A percentile compares a stretch with the other conserved stretches of the same genome.
Evolutionary conservation across 495 filamentous ascomycete genomes (phyloP).

Genomic region (Neurospora sp.): DNA sequence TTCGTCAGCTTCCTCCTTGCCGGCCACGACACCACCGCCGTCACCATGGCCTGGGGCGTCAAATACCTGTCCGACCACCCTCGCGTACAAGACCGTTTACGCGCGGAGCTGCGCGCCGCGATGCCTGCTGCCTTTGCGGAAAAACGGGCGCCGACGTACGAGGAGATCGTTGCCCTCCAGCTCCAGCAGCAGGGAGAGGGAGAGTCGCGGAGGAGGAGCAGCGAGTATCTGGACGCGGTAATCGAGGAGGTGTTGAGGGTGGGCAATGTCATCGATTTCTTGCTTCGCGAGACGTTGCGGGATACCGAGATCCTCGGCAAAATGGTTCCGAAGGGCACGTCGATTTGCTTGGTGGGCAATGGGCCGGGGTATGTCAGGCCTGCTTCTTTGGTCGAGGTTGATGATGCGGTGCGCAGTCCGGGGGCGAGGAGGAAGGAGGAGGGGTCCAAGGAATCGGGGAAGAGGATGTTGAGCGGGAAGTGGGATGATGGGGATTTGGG

Average conservation of each 20-base stretch:
- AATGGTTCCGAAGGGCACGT: constrained; percentile 30
- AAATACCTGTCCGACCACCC: constrained; percentile 25
- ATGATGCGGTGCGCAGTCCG: constrained; percentile 13
- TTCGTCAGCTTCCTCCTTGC: constrained; percentile 22
- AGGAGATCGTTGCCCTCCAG: constrained; percentile 8
- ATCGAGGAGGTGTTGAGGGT: constrained; percentile 20
- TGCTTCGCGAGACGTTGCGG: constrained; percentile 17
- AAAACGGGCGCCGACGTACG: constrained; percentile 8
- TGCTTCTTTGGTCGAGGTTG: constrained; percentile 2
- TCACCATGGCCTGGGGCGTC: constrained; percentile 18
- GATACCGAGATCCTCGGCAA: constrained; percentile 27
- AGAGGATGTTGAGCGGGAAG: constrained; percentile 5
- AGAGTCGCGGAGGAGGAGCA: too few relatives aligned
- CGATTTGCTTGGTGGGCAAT: constrained; percentile 20
- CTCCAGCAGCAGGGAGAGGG: too few relatives aligned
- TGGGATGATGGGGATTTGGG: constrained; percentile 37
- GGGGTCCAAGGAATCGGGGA: not conserved
- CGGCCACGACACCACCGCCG: constrained; percentile 21
- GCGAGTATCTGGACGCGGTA: constrained; percentile 21
- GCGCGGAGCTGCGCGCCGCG: constrained; percentile 8
- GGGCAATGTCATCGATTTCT: constrained; percentile 6
- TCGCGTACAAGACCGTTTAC: constrained; percentile 15
- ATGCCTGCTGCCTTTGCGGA: constrained; percentile 5
- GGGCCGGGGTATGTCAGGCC: constrained; percentile 19
- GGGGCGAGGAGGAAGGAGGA: constrained; percentile 21